Evolutionary conservation across 2,329 filamentous ascomycete genomes (phyloP), one percentile per base, ranked within the genome.

Genomic region (Mollisiaceae sp.): DNA sequence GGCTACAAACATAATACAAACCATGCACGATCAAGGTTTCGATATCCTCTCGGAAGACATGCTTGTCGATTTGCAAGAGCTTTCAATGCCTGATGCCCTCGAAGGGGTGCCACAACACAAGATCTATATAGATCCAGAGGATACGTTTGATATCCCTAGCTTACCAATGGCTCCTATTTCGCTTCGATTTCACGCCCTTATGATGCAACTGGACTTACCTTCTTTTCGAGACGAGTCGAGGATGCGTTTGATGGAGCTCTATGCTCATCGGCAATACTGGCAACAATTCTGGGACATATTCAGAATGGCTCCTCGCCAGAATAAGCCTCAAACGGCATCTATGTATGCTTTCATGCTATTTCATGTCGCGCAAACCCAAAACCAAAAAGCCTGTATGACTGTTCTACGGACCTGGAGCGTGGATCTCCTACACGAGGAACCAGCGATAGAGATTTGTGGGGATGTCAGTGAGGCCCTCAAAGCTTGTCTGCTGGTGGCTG

Each of bases 271-370:
- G 65, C 72, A 74, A 20, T 78, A 87, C 69, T 89, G 86, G 82
- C 75, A 81, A 18, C 78, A 79, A 6, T 86, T 91, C 71, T 90
- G 86, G 87, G 80, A 85, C 22, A 73, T 82, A 11, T 91, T 89
- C 81, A 82, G 82, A 62, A 80, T 82, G 63, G 82, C 86, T 4
- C 77, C 87, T 15, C 79, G 83, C 47, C 82, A 83, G 69, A 77
- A 81, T 45, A 73, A 76, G 9, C 71, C 79, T 1, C 84, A 89
- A 22, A 82, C 83, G 0, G 72, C 78, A n/a, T 73, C 74, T 18
- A 79, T 89, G 68, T 92, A 91, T 72, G 75, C 78, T 3, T 77
- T 83, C 39, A 77, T 88, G 32, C 89, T 86, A 72, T 69, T 75
- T 15, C 73, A 79, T 35, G 80, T 88, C 61, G 82, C 83, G 0